phyloP scores from a whole-genome alignment of 129 eudicot species.

The carrot (Daucus carota) region DH1_v3.0 NC_030386.2:463001-463500 shows the following conservation, averaged over 20 bases:
- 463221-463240: neutral
- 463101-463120: neutral
- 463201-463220: neutral
- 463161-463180: neutral
- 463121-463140: neutral
- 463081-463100: neutral
- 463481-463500: neutral
- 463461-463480: neutral
- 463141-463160: neutral
- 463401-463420: neutral
- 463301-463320: neutral
- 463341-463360: constrained; percentile 8
- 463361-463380: neutral
- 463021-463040: neutral
- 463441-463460: constrained; percentile 8
- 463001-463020: neutral
- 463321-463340: neutral
- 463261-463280: neutral
- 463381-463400: neutral
- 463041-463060: neutral
- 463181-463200: neutral
- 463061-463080: neutral
- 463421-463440: neutral
- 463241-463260: neutral
- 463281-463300: neutral